Evolutionary conservation across 2,329 filamentous ascomycete species (phyloP), one percentile per base, ranked within the genome.

Genomic region (Fusarium sacchari): DNA sequence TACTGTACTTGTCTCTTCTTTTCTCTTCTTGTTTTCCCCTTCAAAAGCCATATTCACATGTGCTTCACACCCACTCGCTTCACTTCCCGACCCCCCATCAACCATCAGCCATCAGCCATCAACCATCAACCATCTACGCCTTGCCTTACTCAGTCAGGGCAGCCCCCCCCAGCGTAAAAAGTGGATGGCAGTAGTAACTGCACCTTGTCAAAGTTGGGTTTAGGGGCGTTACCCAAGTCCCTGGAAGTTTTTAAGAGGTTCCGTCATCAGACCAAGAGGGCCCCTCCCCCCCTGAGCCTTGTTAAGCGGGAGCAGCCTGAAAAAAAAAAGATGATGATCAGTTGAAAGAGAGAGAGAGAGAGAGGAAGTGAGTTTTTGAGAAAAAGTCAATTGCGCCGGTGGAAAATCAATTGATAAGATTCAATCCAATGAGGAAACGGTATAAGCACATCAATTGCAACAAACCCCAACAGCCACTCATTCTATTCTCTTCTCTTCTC

Each of bases 241-340:
- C 65, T 60, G 46, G 43, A 55, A 37, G 67, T 39, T 69, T 60
- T 53, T 61, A 65, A 63, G 60, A 64, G 64, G 64, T 72, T 56
- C 69, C 69, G 69, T 72, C 69, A 72, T 70, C 60, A 73, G 64
- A 61, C 42, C 43, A 67, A 71, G 42, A 63, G 39, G 46, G 39
- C 26, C 28, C 42, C 30, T 40, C 30, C 42, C 30, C 46, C 30
- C 44, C 26, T 24, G 17, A 52, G 30, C n/a, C 47, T 64, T 56
- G 64, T 64, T 56, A 57, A 68, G 20, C 22, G 37, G 47, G 50
- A 42, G 24, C 28, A 28, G 26, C 24, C 44, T 22, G 15, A 28
- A 58, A 65, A 50, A 56, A 42, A 43, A 37, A 22, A 28, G 43
- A 28, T 11, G 39, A 28, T 39, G n/a, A 55, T 32, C 50, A 28